These are phyloP conservation scores for Baorangia bicolor DNA, from an alignment of 768 basidiomycete genomes.

Conservation along the genomic window DNA sequence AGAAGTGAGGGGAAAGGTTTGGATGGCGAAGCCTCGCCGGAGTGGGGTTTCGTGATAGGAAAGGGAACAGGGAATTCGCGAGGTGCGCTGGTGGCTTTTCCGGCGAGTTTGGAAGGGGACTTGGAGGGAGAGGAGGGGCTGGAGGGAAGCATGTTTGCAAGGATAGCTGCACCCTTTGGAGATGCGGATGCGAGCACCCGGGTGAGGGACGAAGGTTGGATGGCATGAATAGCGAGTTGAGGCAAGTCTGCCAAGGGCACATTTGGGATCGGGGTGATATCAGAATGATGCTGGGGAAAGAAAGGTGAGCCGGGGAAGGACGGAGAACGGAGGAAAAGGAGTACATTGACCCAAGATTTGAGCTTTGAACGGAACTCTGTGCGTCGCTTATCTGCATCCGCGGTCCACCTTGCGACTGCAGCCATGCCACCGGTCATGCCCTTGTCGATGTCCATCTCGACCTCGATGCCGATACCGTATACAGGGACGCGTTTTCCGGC, in stretches of 20 bases:
- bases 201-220: slow-evolving; percentile 67
- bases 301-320: slow-evolving; percentile 8
- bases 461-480: slow-evolving; percentile 85
- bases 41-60: slow-evolving; percentile 40
- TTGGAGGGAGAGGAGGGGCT: slow-evolving; percentile 39
- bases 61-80: slow-evolving; percentile 39
- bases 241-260: slow-evolving; percentile 70
- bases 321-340: background rate
- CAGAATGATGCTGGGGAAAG: slow-evolving; percentile 49
- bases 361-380: slow-evolving; percentile 59
- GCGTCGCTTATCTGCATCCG: slow-evolving; percentile 60
- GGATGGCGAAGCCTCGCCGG: slow-evolving; percentile 40
- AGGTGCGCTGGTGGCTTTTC: slow-evolving; percentile 12
- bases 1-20: slow-evolving; percentile 56
- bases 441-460: slow-evolving; percentile 82
- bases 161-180: slow-evolving; percentile 50
- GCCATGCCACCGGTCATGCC: slow-evolving; percentile 83
- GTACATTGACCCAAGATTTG: slow-evolving; percentile 61
- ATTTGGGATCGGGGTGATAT: slow-evolving; percentile 43
- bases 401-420: slow-evolving; percentile 85
- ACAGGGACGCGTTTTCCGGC: slow-evolving; percentile 69
- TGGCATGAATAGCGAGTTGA: slow-evolving; percentile 41
- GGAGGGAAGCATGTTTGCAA: slow-evolving; percentile 33
- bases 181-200: slow-evolving; percentile 71
- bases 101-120: slow-evolving; percentile 40